phyloP scores from a whole-genome alignment of 2,329 filamentous ascomycete genomes.

The Trichophyton rubrum region DNA sequence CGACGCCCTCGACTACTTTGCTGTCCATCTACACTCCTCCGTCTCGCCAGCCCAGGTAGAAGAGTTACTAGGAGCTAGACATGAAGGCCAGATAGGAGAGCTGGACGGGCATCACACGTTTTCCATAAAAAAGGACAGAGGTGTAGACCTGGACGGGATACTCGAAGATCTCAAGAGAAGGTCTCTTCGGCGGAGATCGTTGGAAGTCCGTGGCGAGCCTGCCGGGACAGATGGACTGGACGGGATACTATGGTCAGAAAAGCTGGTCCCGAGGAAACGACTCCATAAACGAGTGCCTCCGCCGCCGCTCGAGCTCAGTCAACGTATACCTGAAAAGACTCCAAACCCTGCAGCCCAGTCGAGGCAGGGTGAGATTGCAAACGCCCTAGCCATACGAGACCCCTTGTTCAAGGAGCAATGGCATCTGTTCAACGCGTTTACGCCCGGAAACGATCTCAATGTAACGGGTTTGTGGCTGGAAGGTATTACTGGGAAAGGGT shows the following conservation, averaged over 20 bases:
- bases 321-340: slow-evolving; percentile 2
- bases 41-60: slow-evolving; percentile 53
- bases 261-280: slow-evolving; percentile 53
- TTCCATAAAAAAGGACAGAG: slow-evolving; percentile 48
- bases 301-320: slow-evolving; percentile 12
- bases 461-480: slow-evolving; percentile 88
- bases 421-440: slow-evolving; percentile 77
- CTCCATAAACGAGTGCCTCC: slow-evolving; percentile 47
- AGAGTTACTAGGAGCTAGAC: slow-evolving; percentile 56
- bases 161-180: slow-evolving; percentile 44
- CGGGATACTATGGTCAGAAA: slow-evolving; percentile 64
- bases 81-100: slow-evolving; percentile 70
- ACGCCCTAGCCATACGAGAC: slow-evolving; percentile 62
- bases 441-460: slow-evolving; percentile 83
- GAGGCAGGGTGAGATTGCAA: slow-evolving; percentile 49
- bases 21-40: slow-evolving; percentile 62
- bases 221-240: slow-evolving; percentile 48
- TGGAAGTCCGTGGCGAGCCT: slow-evolving; percentile 22
- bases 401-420: slow-evolving; percentile 91
- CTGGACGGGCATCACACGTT: slow-evolving; percentile 77
- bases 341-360: slow-evolving; percentile 42
- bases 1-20: slow-evolving; percentile 79
- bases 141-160: slow-evolving; percentile 42
- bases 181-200: slow-evolving; percentile 45
- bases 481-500: slow-evolving; percentile 77